Percentiles rank a stretch among this genome's conserved stretches.
Conservation (phyloP, 768 basidiomycete genomes). For the Rhodotorula paludigena region DNA sequence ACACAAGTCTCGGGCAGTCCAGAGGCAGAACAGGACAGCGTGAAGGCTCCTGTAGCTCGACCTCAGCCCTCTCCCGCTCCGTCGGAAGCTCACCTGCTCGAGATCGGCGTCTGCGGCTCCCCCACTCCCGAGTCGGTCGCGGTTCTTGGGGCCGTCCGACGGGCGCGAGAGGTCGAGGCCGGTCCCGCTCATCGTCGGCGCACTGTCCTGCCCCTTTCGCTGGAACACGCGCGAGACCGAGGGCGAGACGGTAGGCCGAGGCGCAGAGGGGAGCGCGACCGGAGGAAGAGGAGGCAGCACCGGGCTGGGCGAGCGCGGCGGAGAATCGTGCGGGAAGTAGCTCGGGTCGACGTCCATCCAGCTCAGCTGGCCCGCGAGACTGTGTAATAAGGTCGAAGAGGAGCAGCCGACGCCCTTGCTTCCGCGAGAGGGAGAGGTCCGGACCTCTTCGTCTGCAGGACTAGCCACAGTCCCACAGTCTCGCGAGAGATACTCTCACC, state of each 20-base stretch:
- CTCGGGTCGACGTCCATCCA: constrained; percentile 21
- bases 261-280: constrained; percentile 11
- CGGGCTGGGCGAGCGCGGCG: background rate
- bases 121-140: background rate
- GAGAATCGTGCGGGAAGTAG: constrained; percentile 7
- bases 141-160: background rate
- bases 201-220: background rate
- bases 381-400: too few relatives aligned
- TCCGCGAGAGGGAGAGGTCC: too few relatives aligned
- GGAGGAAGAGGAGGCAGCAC: background rate
- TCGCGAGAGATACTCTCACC: too few relatives aligned
- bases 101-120: background rate
- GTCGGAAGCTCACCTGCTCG: too few relatives aligned
- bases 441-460: too few relatives aligned
- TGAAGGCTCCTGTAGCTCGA: background rate
- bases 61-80: too few relatives aligned
- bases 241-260: constrained; percentile 20
- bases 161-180: constrained; percentile 13
- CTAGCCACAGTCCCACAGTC: too few relatives aligned
- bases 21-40: background rate
- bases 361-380: too few relatives aligned
- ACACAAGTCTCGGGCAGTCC: too few relatives aligned
- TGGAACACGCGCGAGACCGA: constrained; percentile 23
- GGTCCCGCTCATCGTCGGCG: background rate
- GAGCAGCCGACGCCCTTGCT: too few relatives aligned